A percentile compares a stretch with the other conserved stretches of the same genome.
These are phyloP conservation scores for Vitis amurensis DNA, from an alignment of 164 flowering plant genomes.

Conservation along the genomic window DNA sequence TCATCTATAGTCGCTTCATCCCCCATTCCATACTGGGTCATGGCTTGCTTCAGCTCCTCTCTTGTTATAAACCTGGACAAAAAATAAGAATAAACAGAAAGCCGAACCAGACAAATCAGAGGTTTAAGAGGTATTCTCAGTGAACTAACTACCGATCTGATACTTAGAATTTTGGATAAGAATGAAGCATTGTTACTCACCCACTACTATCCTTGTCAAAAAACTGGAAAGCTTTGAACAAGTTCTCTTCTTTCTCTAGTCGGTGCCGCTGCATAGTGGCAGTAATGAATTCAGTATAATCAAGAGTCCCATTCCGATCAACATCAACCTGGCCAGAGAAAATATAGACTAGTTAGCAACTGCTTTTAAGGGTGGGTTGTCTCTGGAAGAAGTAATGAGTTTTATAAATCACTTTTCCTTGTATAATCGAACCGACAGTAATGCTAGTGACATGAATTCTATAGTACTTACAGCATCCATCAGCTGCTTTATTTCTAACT, in stretches of 20 bases:
- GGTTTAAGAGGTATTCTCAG: neutral
- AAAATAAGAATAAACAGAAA: neutral
- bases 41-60: constrained; percentile 81
- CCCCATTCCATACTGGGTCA: constrained; percentile 77
- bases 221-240: constrained; percentile 67
- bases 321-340: constrained; percentile 74
- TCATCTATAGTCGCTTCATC: constrained; percentile 86
- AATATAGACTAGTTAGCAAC: too few species aligned
- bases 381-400: too few species aligned
- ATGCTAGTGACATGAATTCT: neutral
- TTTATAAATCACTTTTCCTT: too few species aligned
- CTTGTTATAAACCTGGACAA: constrained; percentile 73
- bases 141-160: too few species aligned
- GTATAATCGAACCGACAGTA: too few species aligned
- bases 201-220: constrained; percentile 87
- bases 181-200: constrained; percentile 33
- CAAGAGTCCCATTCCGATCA: constrained; percentile 76
- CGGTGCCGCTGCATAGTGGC: constrained; percentile 94
- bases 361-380: too few species aligned
- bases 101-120: too few species aligned
- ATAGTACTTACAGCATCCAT: constrained; percentile 82
- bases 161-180: neutral
- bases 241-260: constrained; percentile 75
- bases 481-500: constrained; percentile 70
- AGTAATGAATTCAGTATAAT: constrained; percentile 79